Evolutionary conservation across 1,284 basidiomycete species (phyloP).

Genomic region (Cystobasidiaceae sp.): DNA sequence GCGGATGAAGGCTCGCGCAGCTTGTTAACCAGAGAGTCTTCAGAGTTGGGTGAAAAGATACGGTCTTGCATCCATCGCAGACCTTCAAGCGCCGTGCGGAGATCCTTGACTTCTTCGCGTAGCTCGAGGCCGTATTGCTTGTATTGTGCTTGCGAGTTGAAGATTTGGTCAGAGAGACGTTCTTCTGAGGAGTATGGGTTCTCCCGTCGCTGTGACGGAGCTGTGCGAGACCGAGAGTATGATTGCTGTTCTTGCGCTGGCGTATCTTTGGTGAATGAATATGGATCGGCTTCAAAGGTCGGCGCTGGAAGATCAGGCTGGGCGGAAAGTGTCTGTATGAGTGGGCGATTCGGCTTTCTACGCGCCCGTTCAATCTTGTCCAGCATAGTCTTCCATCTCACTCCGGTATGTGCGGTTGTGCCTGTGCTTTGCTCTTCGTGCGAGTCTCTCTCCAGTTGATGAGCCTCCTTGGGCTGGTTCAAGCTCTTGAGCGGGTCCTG

Average conservation of each 20-base stretch:
- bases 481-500: too few relatives aligned
- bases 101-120: conserved; percentile 5
- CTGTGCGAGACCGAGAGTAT: background rate
- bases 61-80: conserved; percentile 19
- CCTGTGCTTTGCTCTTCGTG: background rate
- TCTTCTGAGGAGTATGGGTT: background rate
- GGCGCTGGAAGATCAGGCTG: too few relatives aligned
- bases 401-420: background rate
- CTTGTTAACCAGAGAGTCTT: conserved; percentile 7
- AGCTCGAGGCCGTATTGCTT: background rate
- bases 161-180: background rate
- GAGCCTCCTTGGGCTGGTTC: background rate
- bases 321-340: too few relatives aligned
- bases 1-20: background rate
- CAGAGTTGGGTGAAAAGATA: background rate
- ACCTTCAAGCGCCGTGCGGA: background rate
- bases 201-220: background rate
- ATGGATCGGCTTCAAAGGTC: too few relatives aligned
- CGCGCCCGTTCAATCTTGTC: background rate
- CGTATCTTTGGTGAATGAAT: background rate
- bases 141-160: conserved; percentile 4
- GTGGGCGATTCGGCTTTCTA: background rate
- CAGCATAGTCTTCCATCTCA: background rate
- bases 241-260: background rate
- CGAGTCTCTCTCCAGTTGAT: background rate